Evolutionary conservation across 768 basidiomycete species (phyloP).

Genomic region (Trametes sanguinea): DNA sequence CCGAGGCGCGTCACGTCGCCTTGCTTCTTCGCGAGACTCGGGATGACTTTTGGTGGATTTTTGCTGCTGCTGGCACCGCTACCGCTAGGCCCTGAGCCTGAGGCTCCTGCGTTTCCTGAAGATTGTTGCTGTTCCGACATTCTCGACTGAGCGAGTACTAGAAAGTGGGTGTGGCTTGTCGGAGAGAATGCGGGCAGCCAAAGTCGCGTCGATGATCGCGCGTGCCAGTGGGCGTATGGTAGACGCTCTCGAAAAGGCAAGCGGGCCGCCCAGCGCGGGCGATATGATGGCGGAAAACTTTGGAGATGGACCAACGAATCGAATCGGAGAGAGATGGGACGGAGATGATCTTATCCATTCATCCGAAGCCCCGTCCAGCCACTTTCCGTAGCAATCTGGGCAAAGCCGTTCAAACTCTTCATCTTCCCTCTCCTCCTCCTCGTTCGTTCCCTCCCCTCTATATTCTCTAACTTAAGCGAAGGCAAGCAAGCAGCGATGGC

Average conservation of each 20-base stretch:
- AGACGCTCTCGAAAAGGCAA: neutral
- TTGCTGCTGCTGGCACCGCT: neutral
- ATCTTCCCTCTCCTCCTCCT: constrained; percentile 6
- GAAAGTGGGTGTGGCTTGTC: too few relatives aligned
- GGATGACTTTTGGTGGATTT: constrained; percentile 61
- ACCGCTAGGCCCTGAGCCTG: constrained; percentile 14
- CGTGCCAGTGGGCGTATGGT: neutral
- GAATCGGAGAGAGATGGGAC: neutral
- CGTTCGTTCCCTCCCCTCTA: constrained; percentile 3
- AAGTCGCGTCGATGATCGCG: neutral
- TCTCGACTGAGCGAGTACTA: neutral
- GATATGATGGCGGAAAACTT: constrained; percentile 3
- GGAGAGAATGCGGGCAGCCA: neutral
- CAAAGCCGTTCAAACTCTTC: neutral
- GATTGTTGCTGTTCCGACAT: constrained; percentile 24
- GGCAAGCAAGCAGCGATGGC: neutral
- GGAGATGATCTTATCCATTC: neutral
- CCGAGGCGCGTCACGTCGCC: constrained; percentile 74
- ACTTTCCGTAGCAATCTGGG: too few relatives aligned
- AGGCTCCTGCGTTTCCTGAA: constrained; percentile 12
- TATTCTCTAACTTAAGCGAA: neutral
- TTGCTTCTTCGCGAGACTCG: constrained; percentile 70
- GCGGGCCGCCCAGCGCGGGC: neutral
- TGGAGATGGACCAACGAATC: neutral
- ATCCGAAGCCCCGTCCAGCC: too few relatives aligned